Conservation (phyloP, 768 basidiomycete species). For the Leccinum imitatum region DNA sequence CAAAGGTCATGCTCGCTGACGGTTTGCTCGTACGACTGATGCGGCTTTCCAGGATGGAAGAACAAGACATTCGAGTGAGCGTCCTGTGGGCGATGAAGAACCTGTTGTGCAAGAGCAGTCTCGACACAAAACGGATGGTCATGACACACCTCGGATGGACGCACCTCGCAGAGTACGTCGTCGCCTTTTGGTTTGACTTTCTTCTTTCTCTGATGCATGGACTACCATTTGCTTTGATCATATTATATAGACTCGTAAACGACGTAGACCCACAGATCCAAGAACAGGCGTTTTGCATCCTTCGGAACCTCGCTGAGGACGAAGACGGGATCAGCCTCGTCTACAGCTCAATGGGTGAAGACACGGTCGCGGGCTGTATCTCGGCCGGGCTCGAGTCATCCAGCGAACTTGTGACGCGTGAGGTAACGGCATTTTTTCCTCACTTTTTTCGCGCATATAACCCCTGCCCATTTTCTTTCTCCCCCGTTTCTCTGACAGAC, state of each 20-base stretch:
- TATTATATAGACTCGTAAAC: conserved; percentile 45
- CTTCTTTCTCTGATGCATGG: not conserved
- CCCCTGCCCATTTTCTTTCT: not conserved
- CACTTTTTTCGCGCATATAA: not conserved
- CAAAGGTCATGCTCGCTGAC: conserved; percentile 62
- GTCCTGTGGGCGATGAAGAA: conserved; percentile 91
- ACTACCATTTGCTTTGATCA: not conserved
- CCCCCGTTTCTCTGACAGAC: conserved; percentile 38
- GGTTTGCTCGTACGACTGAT: conserved; percentile 67
- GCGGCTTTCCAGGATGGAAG: conserved; percentile 50
- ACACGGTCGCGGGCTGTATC: conserved; percentile 46
- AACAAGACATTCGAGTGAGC: conserved; percentile 60
- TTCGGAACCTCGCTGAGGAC: conserved; percentile 66
- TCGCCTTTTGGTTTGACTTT: not conserved
- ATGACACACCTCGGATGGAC: conserved; percentile 72
- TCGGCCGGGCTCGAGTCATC: conserved; percentile 48
- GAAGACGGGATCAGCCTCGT: conserved; percentile 64
- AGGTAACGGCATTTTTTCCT: conserved; percentile 35
- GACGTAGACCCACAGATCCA: conserved; percentile 56
- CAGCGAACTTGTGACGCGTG: conserved; percentile 53
- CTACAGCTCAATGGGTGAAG: conserved; percentile 51
- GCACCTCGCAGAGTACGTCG: conserved; percentile 52
- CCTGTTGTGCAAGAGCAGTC: conserved; percentile 60
- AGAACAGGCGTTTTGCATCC: conserved; percentile 69
- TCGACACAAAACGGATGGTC: conserved; percentile 61